Evolutionary conservation across 2,329 filamentous ascomycete species (phyloP).

Genomic region (Pseudogymnoascus sp.): DNA sequence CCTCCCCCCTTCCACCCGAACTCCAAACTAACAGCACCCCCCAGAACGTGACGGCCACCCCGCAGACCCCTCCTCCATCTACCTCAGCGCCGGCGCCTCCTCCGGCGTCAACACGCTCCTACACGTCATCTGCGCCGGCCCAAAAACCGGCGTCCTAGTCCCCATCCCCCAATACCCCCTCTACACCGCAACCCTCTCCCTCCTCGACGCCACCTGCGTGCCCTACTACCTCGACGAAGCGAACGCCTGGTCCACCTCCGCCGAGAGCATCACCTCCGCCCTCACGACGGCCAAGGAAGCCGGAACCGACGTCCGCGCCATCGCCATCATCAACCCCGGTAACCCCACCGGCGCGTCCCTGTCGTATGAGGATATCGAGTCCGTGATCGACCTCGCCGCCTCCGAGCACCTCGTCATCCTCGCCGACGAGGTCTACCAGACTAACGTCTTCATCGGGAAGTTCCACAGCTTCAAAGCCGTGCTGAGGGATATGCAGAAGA

Average conservation of each 20-base stretch:
- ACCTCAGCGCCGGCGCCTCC: slow-evolving; percentile 84
- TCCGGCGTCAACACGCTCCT: slow-evolving; percentile 92
- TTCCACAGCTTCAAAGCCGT: slow-evolving; percentile 95
- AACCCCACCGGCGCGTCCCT: slow-evolving; percentile 93
- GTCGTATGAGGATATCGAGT: slow-evolving; percentile 66
- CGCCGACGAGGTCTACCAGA: slow-evolving; percentile 98
- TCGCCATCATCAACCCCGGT: slow-evolving; percentile 96
- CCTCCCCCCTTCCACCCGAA: neutral
- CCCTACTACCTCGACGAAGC: slow-evolving; percentile 91
- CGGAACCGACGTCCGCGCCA: slow-evolving; percentile 80
- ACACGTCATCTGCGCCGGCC: slow-evolving; percentile 73
- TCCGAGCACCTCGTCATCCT: slow-evolving; percentile 81
- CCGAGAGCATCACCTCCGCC: slow-evolving; percentile 65
- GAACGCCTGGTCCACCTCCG: slow-evolving; percentile 78
- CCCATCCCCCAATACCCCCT: slow-evolving; percentile 97
- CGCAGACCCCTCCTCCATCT: slow-evolving; percentile 72
- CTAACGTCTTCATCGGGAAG: slow-evolving; percentile 89
- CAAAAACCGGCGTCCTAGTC: slow-evolving; percentile 75
- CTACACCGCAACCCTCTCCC: slow-evolving; percentile 84
- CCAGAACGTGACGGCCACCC: slow-evolving; percentile 79
- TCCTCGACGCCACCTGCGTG: slow-evolving; percentile 79
- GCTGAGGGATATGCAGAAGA: slow-evolving; percentile 71
- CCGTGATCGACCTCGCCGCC: slow-evolving; percentile 79
- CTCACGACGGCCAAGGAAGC: slow-evolving; percentile 66
- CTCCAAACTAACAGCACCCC: neutral